Percentiles rank a stretch among this genome's conserved stretches.
Conservation (phyloP, 768 basidiomycete genomes). For the Termitomyces bulborhizus region DNA sequence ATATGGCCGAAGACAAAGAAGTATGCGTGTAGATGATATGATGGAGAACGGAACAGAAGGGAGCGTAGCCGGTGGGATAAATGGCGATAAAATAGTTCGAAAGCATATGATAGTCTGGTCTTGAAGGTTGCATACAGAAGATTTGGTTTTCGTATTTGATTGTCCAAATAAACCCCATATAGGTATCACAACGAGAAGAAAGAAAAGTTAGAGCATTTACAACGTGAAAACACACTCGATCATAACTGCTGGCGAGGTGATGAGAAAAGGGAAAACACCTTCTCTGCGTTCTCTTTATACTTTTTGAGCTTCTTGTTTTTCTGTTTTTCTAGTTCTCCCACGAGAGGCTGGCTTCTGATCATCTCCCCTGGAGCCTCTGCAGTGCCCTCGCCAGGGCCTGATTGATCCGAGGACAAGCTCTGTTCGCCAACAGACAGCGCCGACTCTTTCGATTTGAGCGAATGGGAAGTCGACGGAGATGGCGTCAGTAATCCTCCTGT, state of each 20-base stretch:
- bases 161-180: conserved; percentile 4
- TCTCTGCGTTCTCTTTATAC: conserved; percentile 85
- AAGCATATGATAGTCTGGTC: conserved; percentile 15
- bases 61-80: conserved; percentile 16
- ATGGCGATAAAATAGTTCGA: conserved; percentile 24
- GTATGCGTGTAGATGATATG: conserved; percentile 15
- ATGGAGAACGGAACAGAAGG: conserved; percentile 12
- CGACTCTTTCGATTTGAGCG: conserved; percentile 77
- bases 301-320: conserved; percentile 77
- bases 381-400: conserved; percentile 43
- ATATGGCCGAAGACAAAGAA: not conserved
- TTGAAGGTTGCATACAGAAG: conserved; percentile 13
- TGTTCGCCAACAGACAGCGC: conserved; percentile 66
- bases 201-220: conserved; percentile 6
- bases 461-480: conserved; percentile 61
- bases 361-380: conserved; percentile 13
- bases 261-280: conserved; percentile 77
- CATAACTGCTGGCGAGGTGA: conserved; percentile 49
- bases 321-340: conserved; percentile 48
- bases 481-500: conserved; percentile 53
- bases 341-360: conserved; percentile 18
- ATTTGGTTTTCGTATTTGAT: conserved; percentile 6
- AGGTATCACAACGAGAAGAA: conserved; percentile 4
- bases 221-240: conserved; percentile 4
- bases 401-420: conserved; percentile 69